Evolutionary conservation across 331 rosid species (phyloP), one percentile per base, ranked within the genome.

Genomic region (Rosa hybrid): DNA sequence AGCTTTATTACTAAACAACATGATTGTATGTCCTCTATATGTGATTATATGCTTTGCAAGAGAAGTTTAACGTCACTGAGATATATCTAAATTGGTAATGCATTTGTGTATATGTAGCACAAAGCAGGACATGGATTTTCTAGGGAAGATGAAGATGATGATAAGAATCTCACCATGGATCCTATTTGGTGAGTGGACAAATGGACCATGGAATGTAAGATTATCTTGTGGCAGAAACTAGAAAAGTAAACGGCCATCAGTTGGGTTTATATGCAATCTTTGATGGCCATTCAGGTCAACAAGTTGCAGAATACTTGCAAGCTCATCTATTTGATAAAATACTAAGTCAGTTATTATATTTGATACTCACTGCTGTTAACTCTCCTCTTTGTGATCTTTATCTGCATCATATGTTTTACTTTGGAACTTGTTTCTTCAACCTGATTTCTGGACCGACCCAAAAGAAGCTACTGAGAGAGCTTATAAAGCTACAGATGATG

Each of bases 381-480:
- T 17, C 9, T 17, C 25, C 59, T 1, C 14, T 21, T 10, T 17
- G 5, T 54, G 46, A 8, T 70, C 60, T 57, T 72, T 39, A 38
- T 68, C 25, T 44, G 23, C 84, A 14, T 14, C 41, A n/a, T 7
- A 9, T n/a, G 67, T 54, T 74, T 42, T 23, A 75, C 45, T 23
- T 46, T 39, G 39, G 3, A 51, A 42, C 50, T 71, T 83, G 53
- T 77, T 38, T 56, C 25, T 77, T 46, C 56, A 90, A 91, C 83
- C 84, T 72, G 91, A 81, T 54, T 92, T 89, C 63, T 90, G 89
- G 93, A 71, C 75, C 20, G 82, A 86, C 63, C 93, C 97, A 30
- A 84, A 78, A 21, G 79, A 71, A 45, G 92, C 90, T 1, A 76
- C 88, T 10, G 84, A 86, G 87, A 84, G 83, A 70, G 89, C 90